Evolutionary conservation across 78 protist species (phyloP), one percentile per base, ranked within the genome.

Genomic region (Cavenderia fasciculata): DNA sequence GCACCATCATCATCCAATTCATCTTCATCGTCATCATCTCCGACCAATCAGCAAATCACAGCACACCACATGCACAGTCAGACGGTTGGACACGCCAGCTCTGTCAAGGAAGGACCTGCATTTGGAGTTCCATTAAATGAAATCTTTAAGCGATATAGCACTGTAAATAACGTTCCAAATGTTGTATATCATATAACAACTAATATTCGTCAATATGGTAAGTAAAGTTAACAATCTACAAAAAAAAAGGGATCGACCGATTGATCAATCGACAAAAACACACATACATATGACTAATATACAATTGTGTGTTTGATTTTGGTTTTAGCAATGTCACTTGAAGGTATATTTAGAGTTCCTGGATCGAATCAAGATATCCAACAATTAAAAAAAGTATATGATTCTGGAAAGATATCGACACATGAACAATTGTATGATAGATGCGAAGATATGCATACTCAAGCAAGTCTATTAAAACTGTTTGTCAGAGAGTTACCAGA

Each of bases 401-500:
- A 82, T 54, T 69, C 65, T 41, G 90, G 90, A 4, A 82, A 82
- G 49, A 82, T 82, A 14, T 6, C 31, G 7, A 36, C 51, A 7
- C 56, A 51, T 25, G 68, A 65, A 6, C 47, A 68, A 18, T 19
- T 82, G 33, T 23, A 25, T 10, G 44, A 33, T 4, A 68, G 31
- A 65, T 65, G 46, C 31, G 69, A 54, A 21, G 93, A 87, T 69
- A 68, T 77, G 14, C 93, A 87, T 29, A 87, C 93, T 2, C 82
- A 77, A 27, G 93, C 93, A 27, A 49, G 74, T 27, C 52, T 90
- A 21, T 54, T 90, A 27, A 90, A 90, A 62, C 68, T 77, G 19
- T 90, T 34, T 38, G 57, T 90, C 1, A 29, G 94, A 38, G 94
- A 90, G 51, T 49, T 90, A 51, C 90, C 94, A 0, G 93, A 87